Evolutionary conservation across 176 grass and related monocot genomes (phyloP).

Genomic region (Carex kokanica): DNA sequence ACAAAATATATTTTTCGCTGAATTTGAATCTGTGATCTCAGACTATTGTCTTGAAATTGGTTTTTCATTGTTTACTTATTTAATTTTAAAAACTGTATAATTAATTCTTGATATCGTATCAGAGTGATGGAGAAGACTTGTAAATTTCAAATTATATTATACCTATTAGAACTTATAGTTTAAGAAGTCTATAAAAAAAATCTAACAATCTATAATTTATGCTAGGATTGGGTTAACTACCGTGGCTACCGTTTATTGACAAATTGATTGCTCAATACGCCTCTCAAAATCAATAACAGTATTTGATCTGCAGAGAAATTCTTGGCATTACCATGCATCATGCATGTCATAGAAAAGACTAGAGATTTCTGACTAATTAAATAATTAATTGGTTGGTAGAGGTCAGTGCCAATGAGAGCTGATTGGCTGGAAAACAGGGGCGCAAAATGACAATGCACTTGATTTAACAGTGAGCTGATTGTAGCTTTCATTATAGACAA

Average conservation of each 20-base stretch:
- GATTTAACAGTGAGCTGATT: background rate
- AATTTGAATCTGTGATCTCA: too few relatives aligned
- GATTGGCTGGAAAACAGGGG: background rate
- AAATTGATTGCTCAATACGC: background rate
- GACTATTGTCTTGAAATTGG: too few relatives aligned
- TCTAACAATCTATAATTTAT: background rate
- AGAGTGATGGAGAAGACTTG: background rate
- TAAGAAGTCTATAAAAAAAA: too few relatives aligned
- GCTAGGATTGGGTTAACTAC: background rate
- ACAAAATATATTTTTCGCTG: too few relatives aligned
- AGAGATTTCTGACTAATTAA: background rate
- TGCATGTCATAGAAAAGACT: background rate
- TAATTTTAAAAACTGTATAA: background rate
- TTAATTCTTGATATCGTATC: background rate
- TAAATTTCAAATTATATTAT: background rate
- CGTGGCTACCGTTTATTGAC: background rate
- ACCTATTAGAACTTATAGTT: too few relatives aligned
- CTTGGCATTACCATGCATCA: background rate
- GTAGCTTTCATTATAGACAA: background rate
- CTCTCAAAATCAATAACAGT: background rate
- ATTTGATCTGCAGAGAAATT: background rate
- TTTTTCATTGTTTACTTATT: background rate
- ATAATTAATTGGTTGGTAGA: background rate
- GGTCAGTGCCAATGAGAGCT: background rate
- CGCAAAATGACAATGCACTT: background rate